Percentiles rank a stretch among this genome's conserved stretches.
These are phyloP conservation scores for Dictyophora rubrovolvata DNA, from an alignment of 768 basidiomycete species.

Conservation along the genomic window DNA sequence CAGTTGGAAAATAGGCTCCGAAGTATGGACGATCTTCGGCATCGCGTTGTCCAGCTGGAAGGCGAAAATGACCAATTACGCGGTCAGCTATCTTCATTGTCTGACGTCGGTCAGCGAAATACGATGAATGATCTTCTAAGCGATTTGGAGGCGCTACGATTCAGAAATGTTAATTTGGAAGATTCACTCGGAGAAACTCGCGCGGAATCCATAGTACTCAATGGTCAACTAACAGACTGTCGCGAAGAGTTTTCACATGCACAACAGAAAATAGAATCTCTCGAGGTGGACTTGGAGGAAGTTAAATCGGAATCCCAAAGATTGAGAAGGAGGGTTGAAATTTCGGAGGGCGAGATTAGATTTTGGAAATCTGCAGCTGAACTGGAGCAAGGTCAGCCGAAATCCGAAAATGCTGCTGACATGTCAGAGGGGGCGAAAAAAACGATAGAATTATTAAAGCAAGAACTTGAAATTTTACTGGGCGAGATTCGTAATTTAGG, in stretches of 20 bases:
- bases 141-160: background rate
- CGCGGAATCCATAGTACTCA: background rate
- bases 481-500: constrained; percentile 26
- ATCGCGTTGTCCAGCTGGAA: constrained; percentile 45
- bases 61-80: constrained; percentile 31
- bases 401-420: constrained; percentile 5
- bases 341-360: constrained; percentile 53
- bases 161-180: background rate
- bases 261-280: constrained; percentile 22
- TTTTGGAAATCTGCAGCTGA: constrained; percentile 41
- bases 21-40: constrained; percentile 43
- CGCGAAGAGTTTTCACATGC: background rate
- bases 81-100: background rate
- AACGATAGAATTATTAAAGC: constrained; percentile 35
- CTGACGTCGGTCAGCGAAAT: background rate
- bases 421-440: constrained; percentile 1
- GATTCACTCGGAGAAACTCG: background rate
- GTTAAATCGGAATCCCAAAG: constrained; percentile 24
- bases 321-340: constrained; percentile 28
- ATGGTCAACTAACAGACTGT: background rate
- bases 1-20: constrained; percentile 44
- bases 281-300: background rate
- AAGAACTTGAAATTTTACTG: constrained; percentile 33
- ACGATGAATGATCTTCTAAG: background rate
- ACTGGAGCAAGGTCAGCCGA: constrained; percentile 43